Percentiles rank a stretch among this genome's conserved stretches.
Evolutionary conservation across 1,284 basidiomycete genomes (phyloP).

Genomic region (Sanghuangporus baumii): DNA sequence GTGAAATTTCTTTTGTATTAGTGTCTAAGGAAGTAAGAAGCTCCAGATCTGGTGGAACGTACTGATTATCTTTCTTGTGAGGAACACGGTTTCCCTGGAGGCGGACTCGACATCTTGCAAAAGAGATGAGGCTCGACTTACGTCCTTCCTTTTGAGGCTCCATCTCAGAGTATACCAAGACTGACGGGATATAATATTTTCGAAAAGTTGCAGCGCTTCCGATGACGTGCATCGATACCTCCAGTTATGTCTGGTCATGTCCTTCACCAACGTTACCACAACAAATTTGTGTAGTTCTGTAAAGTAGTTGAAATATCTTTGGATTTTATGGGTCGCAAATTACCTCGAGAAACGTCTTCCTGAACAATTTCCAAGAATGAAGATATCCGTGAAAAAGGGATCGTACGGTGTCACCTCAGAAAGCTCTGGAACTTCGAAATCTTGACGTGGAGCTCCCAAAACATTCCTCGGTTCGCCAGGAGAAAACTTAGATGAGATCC

Average conservation of each 20-base stretch:
- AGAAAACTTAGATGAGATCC: constrained; percentile 20
- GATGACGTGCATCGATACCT: not conserved
- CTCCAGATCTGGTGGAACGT: no score
- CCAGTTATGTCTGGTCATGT: constrained; percentile 19
- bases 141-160: not conserved
- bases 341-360: not conserved
- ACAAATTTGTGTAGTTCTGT: constrained; percentile 21
- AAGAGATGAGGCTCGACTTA: not conserved
- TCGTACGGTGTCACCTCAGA: not conserved
- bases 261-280: constrained; percentile 20
- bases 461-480: not conserved
- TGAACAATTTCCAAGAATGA: constrained; percentile 8
- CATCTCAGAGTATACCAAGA: not conserved
- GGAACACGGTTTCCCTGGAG: not conserved
- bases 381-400: constrained; percentile 8
- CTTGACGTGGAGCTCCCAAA: not conserved
- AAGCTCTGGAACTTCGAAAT: constrained; percentile 6
- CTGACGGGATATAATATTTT: not conserved
- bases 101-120: not conserved
- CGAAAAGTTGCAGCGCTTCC: not conserved
- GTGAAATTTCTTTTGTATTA: no score
- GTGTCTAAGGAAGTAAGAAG: no score
- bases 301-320: not conserved
- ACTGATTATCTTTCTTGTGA: no score
- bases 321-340: not conserved